Base-by-base conservation (phyloP, 495 filamentous ascomycete species). In the Penicillium samsonianum region DNA sequence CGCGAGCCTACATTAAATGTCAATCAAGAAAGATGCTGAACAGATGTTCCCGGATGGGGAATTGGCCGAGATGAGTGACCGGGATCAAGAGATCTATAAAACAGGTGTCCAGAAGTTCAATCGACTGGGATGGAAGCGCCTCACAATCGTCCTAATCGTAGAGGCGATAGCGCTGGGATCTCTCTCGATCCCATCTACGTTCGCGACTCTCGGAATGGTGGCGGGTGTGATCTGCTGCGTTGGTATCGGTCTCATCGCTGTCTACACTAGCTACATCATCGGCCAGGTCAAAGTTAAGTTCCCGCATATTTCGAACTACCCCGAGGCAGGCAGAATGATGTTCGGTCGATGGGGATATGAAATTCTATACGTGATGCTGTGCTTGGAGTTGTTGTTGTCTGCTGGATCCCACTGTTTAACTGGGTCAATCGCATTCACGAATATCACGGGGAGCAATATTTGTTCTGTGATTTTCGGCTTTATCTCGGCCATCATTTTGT, bases 241-340 rank as follows among this genome's bases (percentile, higher is more conserved):
- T 33, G 66, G 72, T 17, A 52, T 89, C 8, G 89, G 88, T 11
- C 57, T 89, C 20, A 57, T 88, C 20, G 84, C 88, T 53, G 84
- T 85, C 59, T 92, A 90, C 67, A 88, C 86, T 40, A 85, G 85
- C 65, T 89, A 86, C 55, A 77, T 90, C 43, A 78, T 91, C 53
- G 87, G 84, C 25, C 85, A 89, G 69, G 83, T 91, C 58, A 89
- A 89, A 65, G 47, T 86, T 17, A 76, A 76, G 44, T 85, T 82
- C 65, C 88, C 88, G 1, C 69, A 85, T 33, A 80, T 90, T 7
- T 68, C 80, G 58, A 80, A 85, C 67, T 87, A 90, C 50, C 81
- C 86, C 20, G 87, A 91, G 64, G 87, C 81, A 5, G 84, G 84
- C 9, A 30, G 28, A 0, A 8, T 10, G 28, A 30, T 30, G 28